Evolutionary conservation across 768 basidiomycete species (phyloP), one percentile per base, ranked within the genome.

Genomic region (Aureoboletus auriporus): DNA sequence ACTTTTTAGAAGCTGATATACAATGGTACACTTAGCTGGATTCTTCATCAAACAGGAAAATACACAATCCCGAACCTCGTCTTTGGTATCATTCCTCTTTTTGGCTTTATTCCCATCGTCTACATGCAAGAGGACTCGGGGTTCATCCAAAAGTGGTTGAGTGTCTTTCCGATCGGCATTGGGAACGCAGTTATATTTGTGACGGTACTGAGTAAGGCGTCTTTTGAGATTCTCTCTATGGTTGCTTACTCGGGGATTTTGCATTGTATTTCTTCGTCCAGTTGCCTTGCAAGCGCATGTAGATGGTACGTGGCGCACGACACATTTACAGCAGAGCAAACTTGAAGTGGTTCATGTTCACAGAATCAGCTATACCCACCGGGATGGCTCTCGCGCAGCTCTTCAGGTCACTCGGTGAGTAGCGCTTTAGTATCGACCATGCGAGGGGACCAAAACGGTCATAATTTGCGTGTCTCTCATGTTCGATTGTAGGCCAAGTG

Each of bases 161-260:
- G 50, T n/a, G 31, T 55, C 29, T 46, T 59, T 23, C 58, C 59
- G 6, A 36, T 61, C 7, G 55, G 51, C 7, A 51, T 51, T 36
- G 57, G 57, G 27, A 59, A 48, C 8, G 38, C 49, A 12, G 29
- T 62, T 12, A 54, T 61, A 9, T 46, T 54, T 36, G 34, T 43
- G 42, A 54, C 46, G 5, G 43, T 46, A 12, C 13, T 54, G 9
- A 49, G 52, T 57, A 49, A n/a, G 54, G 4, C 16, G 10, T 37
- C 16, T 5, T 29, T 16, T 5, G 17, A 30, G 8, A 8, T 39
- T 9, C 23, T 2, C 2, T 11, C n/a, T 12, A 6, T 13, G 16
- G n/a, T n/a, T 13, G 13, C 27, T 38, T 14, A 35, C 31, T n/a
- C 11, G 8, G 23, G 14, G 27, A 14, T 14, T 17, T 4, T 20